phyloP scores from a whole-genome alignment of 768 basidiomycete species.

The Naganishia kalamii region DNA sequence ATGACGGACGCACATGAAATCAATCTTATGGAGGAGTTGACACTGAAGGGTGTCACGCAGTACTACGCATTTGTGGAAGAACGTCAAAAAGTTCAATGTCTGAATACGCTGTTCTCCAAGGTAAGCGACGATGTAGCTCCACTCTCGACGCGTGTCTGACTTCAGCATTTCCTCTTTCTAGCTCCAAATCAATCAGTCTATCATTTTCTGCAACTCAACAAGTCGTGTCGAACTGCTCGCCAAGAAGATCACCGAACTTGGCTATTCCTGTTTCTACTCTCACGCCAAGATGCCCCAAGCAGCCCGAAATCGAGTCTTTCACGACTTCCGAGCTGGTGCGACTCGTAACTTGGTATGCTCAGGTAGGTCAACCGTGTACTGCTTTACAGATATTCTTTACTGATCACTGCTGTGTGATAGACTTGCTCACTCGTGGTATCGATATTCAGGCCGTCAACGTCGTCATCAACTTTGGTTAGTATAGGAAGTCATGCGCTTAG shows the following conservation, averaged over 20 bases:
- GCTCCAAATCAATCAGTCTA: conserved; percentile 99
- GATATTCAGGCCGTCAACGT: conserved; percentile 99
- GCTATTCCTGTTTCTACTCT: conserved; percentile 99
- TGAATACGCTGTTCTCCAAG: conserved; percentile 99
- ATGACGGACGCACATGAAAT: conserved; percentile 95
- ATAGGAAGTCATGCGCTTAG: neutral
- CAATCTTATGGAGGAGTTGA: conserved; percentile 99
- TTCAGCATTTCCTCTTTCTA: conserved; percentile 41
- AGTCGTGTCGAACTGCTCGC: conserved; percentile 98
- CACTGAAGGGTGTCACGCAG: conserved; percentile 95
- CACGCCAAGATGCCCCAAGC: conserved; percentile 99
- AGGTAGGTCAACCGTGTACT: conserved; percentile 36
- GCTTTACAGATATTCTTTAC: neutral
- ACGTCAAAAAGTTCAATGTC: conserved; percentile 97
- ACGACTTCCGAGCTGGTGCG: conserved; percentile 97
- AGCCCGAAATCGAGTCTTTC: conserved; percentile 98
- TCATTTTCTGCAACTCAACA: conserved; percentile 99
- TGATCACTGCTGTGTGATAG: conserved; percentile 40
- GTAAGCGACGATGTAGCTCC: conserved; percentile 48
- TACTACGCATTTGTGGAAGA: conserved; percentile 99
- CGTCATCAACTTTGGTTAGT: conserved; percentile 84
- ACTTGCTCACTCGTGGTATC: conserved; percentile 96
- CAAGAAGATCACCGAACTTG: conserved; percentile 98
- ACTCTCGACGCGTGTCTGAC: neutral
- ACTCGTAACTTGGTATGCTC: conserved; percentile 97